Evolutionary conservation across 108 stramenopile genomes (phyloP).

Genomic region (Skeletonema potamos): DNA sequence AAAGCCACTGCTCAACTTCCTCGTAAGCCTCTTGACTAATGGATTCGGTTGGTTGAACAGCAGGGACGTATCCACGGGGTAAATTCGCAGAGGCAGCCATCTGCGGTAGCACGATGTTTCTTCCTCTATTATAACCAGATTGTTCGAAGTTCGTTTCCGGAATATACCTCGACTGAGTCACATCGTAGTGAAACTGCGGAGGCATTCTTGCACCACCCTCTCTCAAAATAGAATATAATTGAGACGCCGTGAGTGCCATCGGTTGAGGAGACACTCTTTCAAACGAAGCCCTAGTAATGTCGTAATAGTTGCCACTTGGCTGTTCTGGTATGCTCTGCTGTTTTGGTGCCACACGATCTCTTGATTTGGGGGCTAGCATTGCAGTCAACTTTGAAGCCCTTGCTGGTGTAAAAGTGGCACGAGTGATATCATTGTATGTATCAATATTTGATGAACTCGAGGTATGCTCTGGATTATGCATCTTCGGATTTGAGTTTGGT

Average conservation of each 20-base stretch:
- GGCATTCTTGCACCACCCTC: not conserved
- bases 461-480: not conserved
- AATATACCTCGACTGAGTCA: not conserved
- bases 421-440: slow-evolving; percentile 2
- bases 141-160: not conserved
- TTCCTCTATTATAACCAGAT: not conserved
- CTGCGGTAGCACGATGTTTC: not conserved
- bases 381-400: not conserved
- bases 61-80: not conserved
- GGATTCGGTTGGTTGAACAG: not conserved
- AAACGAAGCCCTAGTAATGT: slow-evolving; percentile 15
- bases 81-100: not conserved
- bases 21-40: slow-evolving; percentile 1
- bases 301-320: slow-evolving; percentile 4
- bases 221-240: not conserved
- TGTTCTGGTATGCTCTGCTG: not conserved
- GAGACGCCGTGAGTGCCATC: not conserved
- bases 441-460: not conserved
- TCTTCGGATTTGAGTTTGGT: not conserved
- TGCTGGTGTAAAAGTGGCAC: not conserved
- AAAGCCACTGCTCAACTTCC: slow-evolving; percentile 15
- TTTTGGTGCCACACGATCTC: not conserved
- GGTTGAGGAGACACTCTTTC: slow-evolving; percentile 8
- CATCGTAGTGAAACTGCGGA: not conserved
- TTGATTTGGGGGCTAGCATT: slow-evolving; percentile 17